Conservation (phyloP, 164 flowering plant species). For the Protea cynaroides region DNA sequence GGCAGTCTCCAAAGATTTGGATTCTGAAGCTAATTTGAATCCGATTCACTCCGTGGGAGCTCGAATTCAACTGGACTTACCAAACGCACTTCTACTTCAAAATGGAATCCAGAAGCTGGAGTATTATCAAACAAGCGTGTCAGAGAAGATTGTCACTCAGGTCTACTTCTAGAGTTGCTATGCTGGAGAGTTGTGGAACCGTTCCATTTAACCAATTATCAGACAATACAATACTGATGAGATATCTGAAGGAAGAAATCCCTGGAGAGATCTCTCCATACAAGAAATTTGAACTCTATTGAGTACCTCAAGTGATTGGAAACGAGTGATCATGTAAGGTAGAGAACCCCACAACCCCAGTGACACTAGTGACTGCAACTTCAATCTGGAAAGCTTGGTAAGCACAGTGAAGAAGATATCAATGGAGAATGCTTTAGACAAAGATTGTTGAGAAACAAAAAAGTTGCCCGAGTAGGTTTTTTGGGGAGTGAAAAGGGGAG, state of each 20-base stretch:
- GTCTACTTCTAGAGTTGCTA: conserved; percentile 49
- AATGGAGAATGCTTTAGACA: conserved; percentile 49
- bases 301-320: conserved; percentile 48
- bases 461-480: conserved; percentile 12
- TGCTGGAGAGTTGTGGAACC: conserved; percentile 55
- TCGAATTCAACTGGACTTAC: too few species aligned
- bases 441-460: conserved; percentile 21
- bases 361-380: conserved; percentile 53
- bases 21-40: too few species aligned
- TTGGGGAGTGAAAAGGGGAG: conserved; percentile 23
- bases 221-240: conserved; percentile 47
- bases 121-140: too few species aligned
- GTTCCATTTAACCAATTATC: conserved; percentile 68
- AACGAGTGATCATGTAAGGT: conserved; percentile 48
- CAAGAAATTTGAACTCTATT: conserved; percentile 68
- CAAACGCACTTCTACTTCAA: too few species aligned
- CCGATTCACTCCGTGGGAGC: too few species aligned
- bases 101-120: too few species aligned
- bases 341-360: conserved; percentile 83
- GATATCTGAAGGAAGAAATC: conserved; percentile 29
- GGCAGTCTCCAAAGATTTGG: too few species aligned
- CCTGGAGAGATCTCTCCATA: conserved; percentile 52
- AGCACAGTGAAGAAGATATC: conserved; percentile 63
- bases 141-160: conserved; percentile 50
- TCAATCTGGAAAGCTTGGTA: conserved; percentile 59